These are phyloP conservation scores for Vitis labrusca DNA, from an alignment of 164 flowering plant species.

Conservation along the genomic window DNA sequence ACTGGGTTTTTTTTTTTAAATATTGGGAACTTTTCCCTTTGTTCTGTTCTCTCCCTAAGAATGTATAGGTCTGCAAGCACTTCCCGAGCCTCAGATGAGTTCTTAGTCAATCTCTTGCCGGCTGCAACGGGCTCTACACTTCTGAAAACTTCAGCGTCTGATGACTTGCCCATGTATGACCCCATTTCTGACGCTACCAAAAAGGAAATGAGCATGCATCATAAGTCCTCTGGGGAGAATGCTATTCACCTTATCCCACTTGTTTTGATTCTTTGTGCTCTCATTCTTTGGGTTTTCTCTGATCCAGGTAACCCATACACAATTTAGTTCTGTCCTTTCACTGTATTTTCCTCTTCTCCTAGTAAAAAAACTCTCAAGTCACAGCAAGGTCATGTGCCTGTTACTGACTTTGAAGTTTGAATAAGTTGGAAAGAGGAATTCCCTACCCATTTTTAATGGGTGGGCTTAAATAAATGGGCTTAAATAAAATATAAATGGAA, in stretches of 20 bases:
- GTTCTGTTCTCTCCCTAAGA: constrained; percentile 1
- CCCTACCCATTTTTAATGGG: too few relatives aligned
- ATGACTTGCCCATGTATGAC: constrained; percentile 26
- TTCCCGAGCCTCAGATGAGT: constrained; percentile 45
- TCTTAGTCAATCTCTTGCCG: constrained; percentile 37
- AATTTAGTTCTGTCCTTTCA: neutral
- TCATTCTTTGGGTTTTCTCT: constrained; percentile 59
- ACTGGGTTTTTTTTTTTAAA: too few relatives aligned
- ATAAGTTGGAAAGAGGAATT: too few relatives aligned
- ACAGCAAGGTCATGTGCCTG: neutral
- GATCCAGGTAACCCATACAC: constrained; percentile 16
- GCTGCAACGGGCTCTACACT: constrained; percentile 25
- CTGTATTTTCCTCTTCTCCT: neutral
- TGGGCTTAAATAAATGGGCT: too few relatives aligned
- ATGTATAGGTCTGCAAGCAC: constrained; percentile 53
- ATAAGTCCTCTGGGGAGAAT: constrained; percentile 28
- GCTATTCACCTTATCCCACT: constrained; percentile 65
- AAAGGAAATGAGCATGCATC: constrained; percentile 37
- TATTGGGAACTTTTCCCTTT: neutral
- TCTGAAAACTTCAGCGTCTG: constrained; percentile 16
- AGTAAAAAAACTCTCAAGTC: neutral
- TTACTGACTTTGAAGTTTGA: neutral
- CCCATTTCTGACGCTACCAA: constrained; percentile 36
- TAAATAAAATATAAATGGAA: too few relatives aligned
- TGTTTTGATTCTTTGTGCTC: constrained; percentile 47